A percentile compares a stretch with the other conserved stretches of the same genome.
phyloP scores from a whole-genome alignment of 1,284 basidiomycete species.

The Psilocybe mexicana region DNA sequence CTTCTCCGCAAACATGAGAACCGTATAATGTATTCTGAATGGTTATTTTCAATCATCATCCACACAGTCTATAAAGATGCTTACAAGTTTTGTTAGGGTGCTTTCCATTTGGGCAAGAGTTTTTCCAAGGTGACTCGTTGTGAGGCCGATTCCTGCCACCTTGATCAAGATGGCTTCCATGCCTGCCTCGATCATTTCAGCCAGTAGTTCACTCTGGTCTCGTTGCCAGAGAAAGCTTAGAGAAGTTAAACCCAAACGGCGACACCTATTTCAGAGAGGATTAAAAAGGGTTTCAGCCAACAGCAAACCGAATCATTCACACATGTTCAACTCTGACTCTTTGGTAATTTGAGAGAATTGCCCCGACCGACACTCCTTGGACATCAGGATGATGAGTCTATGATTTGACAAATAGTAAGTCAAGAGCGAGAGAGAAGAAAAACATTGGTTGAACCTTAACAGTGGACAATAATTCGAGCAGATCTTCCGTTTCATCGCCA shows the following conservation, averaged over 20 bases:
- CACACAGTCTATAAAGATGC: constrained; percentile 17
- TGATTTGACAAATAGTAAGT: constrained; percentile 7
- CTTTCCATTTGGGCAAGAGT: constrained; percentile 76
- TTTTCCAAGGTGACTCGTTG: constrained; percentile 78
- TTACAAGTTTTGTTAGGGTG: constrained; percentile 73
- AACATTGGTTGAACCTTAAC: constrained; percentile 69
- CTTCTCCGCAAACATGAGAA: constrained; percentile 95
- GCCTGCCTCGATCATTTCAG: constrained; percentile 83
- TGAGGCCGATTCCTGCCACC: constrained; percentile 92
- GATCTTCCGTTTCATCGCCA: constrained; percentile 97
- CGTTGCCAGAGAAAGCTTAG: constrained; percentile 95
- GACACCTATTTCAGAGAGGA: constrained; percentile 55
- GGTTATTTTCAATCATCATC: constrained; percentile 3
- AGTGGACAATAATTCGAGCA: constrained; percentile 72
- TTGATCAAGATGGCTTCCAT: constrained; percentile 91
- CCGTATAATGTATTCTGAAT: constrained; percentile 82
- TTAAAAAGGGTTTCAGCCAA: background rate
- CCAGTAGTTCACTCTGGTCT: constrained; percentile 80
- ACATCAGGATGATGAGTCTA: constrained; percentile 82
- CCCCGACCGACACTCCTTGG: constrained; percentile 90
- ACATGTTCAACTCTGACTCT: constrained; percentile 97
- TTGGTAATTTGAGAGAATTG: constrained; percentile 98
- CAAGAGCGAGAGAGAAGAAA: background rate
- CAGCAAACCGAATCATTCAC: constrained; percentile 42
- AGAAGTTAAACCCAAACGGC: constrained; percentile 78